Base-by-base conservation (phyloP, 805 yeast genomes). In the Candida coquimbonensis region DNA sequence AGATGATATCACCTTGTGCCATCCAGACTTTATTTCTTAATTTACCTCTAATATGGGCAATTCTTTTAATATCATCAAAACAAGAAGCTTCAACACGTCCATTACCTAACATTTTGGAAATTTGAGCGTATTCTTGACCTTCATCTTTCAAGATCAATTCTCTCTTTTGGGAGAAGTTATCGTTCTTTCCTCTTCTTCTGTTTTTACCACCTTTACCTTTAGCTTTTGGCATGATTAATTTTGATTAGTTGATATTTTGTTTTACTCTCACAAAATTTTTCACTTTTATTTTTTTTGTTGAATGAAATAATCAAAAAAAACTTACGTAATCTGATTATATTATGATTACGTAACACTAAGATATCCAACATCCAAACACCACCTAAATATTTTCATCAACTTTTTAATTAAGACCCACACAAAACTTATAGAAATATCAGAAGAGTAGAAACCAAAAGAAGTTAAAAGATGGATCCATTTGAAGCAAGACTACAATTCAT, bases 21-120 rank as follows among this genome's bases (percentile, higher is more conserved):
- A 93, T 90, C 99, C 99, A 93, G 50, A 93, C 99, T 80, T 91
- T 93, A 83, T 93, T 93, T 79, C 99, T 87, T 72, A 93, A 79
- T 67, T 93, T 93, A 61, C 99, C 99, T 78, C 99, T 87, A 63
- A 93, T 93, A 65, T 91, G 99, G 17, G 96, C 99, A 80, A 89
- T 79, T 75, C 99, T 83, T 66, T 81, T 87, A 57, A 76, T 74
- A 54, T 96, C 96, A 64, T 93, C 99, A 63, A 93, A 93, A 73
- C 99, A 93, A 42, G 81, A 68, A 45, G 96, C 96, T 67, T 90
- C 96, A 46, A 93, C 83, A 70, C 99, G 82, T 54, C 99, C 98
- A 65, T 90, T 90, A 67, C 99, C 99, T 59, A 93, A 80, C 97
- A 93, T 91, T 72, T 89, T 91, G 67, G 91, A 81, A 64, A 93